Percentiles rank a stretch among this genome's conserved stretches.
phyloP scores from a whole-genome alignment of 2,329 filamentous ascomycete species.

The Nakataea oryzae region DNA sequence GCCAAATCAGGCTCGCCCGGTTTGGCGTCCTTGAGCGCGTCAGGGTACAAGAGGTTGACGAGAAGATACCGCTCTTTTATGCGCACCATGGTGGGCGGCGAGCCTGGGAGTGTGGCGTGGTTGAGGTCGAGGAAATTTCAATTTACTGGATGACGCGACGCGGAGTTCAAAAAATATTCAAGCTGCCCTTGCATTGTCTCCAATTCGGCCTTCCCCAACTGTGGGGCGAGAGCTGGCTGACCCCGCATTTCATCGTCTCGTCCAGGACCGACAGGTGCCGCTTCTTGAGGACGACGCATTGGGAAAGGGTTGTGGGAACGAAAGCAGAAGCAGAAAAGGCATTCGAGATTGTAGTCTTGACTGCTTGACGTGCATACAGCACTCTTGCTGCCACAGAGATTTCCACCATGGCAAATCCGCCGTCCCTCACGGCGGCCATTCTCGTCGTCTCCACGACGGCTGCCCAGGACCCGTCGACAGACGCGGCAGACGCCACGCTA shows the following conservation, averaged over 20 bases:
- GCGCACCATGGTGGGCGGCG: conserved; percentile 63
- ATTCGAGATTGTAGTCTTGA: neutral
- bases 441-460: conserved; percentile 89
- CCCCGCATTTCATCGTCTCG: neutral
- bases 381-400: neutral
- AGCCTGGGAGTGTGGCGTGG: neutral
- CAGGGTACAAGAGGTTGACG: conserved; percentile 85
- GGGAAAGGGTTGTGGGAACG: neutral
- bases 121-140: neutral
- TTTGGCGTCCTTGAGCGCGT: conserved; percentile 30
- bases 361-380: neutral
- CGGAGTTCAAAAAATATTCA: neutral
- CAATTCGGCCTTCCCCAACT: neutral
- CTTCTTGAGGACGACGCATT: neutral
- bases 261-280: neutral
- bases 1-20: conserved; percentile 43
- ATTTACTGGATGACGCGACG: neutral
- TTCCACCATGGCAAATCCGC: neutral
- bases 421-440: conserved; percentile 59
- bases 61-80: conserved; percentile 93
- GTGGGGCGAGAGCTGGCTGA: neutral
- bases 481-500: conserved; percentile 60
- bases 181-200: neutral
- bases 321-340: neutral
- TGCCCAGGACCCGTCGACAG: conserved; percentile 64